Base-by-base conservation (phyloP, 495 filamentous ascomycete species). In the Evernia prunastri region DNA sequence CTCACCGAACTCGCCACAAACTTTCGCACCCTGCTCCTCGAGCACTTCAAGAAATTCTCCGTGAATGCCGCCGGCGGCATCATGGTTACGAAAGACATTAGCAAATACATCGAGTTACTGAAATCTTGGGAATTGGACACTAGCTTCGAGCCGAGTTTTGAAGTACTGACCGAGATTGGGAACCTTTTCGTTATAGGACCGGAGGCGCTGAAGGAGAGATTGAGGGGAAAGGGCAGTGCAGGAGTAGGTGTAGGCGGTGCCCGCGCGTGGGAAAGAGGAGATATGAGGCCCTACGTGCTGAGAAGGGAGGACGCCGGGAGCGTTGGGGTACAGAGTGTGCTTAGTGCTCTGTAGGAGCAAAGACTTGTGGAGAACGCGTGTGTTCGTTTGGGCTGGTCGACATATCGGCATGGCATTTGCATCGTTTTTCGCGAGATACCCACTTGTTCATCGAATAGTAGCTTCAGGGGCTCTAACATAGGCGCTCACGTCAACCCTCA, bases 81-180 rank as follows among this genome's bases (percentile, higher is more conserved):
- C 49, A 92, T 97, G 84, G 91, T 97, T 33, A 91, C 88, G 56
- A 96, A 96, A 80, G 95, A 99, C 73, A 89, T 97, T 68, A 90
- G 89, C 20, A 90, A 88, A 68, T 99, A 99, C 72, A 86, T 89
- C 8, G 85, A 90, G 56, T 79, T 95, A 29, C 79, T 97, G 53
- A 84, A 87, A 62, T 87, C 86, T 53, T 96, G 91, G 88, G 84
- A 87, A 27, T 80, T 93, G 37, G 89, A 88, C 67, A 75, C 76
- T 66, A 73, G 71, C 1, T 82, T 90, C 37, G 84, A 86, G 68
- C 80, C 79, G 49, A 81, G 81, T 67, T 84, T 96, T 69, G 93
- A 97, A 77, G 80, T 95, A 47, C 72, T 97, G 62, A 85, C 89
- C 40, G 95, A 97, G 77, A 91, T 99, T 64, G 93, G 91, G n/a